Base-by-base conservation (phyloP, 2,329 filamentous ascomycete genomes). In the Purpureocillium takamizusanense region DNA sequence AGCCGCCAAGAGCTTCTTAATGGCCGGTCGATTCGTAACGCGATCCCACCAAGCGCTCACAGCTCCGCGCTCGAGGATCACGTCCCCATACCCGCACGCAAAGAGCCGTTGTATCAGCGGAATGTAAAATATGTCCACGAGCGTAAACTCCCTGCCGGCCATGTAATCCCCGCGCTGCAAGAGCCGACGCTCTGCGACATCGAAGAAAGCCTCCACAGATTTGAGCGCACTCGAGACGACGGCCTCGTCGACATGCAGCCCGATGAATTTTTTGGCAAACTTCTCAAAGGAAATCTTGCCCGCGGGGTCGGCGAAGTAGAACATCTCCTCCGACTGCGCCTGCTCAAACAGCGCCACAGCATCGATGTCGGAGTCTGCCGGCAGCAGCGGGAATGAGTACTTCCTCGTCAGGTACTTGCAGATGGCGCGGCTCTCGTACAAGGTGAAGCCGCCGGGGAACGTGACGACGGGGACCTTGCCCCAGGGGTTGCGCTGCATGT, bases 61-160 rank as follows among this genome's bases (percentile, higher is more conserved):
- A 42, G 54, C 55, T 45, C 56, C 42, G 36, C 61, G 60, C 42
- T 52, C 49, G 31, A 46, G 25, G 40, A 67, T 46, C 18, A 64
- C 9, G 37, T 66, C 56, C 46, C 51, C 55, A 23, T 61, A 60
- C 13, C 63, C 64, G 40, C 56, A 58, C 7, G 51, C 59, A 41
- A 67, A 60, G 42, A 69, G 56, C 44, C 62, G 62, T 40, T 59
- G 56, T 13, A 69, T 55, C 42, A 65, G 44, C 5, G 66, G 65
- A 47, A 70, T 63, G 44, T 71, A 70, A 53, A 63, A 65, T 45
- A 71, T 66, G 50, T 71, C 67, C 30, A 53, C 50, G 11, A 70
- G 59, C 25, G 60, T 63, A 44, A 67, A 70, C 10, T 57, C 41
- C 4, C 60, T 49, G 38, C 66, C 66, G 33, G 64, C 65, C 64